Percentiles rank a stretch among this genome's conserved stretches.
Evolutionary conservation across 2,329 filamentous ascomycete genomes (phyloP).

Genomic region (Xylariaceae sp.): DNA sequence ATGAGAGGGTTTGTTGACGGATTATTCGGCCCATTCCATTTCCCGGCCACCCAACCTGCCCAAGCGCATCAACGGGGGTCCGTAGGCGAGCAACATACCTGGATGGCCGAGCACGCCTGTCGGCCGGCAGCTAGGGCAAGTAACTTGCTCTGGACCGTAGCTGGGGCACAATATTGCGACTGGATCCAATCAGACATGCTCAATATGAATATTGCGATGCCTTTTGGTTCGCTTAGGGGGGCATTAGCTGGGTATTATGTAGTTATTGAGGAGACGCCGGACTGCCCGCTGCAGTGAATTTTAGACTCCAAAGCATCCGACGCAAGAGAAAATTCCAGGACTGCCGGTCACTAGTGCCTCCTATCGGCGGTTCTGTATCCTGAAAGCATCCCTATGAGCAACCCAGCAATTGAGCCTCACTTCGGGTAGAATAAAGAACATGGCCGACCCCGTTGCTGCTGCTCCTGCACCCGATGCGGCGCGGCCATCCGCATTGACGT

Average conservation of each 20-base stretch:
- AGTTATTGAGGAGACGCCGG: neutral
- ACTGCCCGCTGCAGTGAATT: neutral
- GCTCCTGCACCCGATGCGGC: slow-evolving; percentile 3
- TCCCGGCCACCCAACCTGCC: no score
- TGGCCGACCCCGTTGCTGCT: slow-evolving; percentile 10
- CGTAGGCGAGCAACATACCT: no score
- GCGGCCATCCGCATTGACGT: slow-evolving; percentile 5
- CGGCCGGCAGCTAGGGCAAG: no score
- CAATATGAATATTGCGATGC: neutral
- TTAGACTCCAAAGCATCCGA: neutral
- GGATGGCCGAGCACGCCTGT: no score
- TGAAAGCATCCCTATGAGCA: no score
- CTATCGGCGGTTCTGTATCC: no score
- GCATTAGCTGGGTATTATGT: neutral
- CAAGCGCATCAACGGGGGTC: no score
- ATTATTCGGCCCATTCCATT: no score
- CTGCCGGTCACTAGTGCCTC: neutral
- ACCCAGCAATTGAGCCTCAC: neutral
- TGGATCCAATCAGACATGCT: neutral
- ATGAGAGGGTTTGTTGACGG: no score
- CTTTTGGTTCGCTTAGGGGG: neutral
- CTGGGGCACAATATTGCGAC: neutral
- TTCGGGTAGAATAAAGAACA: neutral
- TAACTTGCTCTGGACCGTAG: no score
- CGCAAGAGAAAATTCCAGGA: slow-evolving; percentile 17